phyloP scores from a whole-genome alignment of 1,139 yeast genomes.

The Candida tropicalis region DNA sequence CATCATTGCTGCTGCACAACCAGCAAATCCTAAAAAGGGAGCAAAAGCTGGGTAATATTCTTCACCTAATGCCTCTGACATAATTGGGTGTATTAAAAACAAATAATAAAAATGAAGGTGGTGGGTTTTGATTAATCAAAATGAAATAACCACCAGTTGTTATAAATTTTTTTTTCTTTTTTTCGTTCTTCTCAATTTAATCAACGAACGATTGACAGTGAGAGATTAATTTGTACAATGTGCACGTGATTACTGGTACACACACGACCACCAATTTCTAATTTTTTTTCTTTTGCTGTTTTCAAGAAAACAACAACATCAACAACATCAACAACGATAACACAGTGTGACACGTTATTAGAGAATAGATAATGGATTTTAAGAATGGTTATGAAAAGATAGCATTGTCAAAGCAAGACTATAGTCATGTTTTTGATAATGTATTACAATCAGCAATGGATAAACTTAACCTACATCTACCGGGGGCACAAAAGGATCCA shows the following conservation, averaged over 20 bases:
- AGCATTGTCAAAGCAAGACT: slow-evolving; percentile 52
- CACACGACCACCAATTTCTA: no score
- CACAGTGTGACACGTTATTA: no score
- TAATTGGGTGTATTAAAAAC: slow-evolving; percentile 11
- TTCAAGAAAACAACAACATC: no score
- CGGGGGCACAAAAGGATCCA: slow-evolving; percentile 46
- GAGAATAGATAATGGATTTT: no score
- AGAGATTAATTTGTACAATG: no score
- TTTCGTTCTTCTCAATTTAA: slow-evolving; percentile 19
- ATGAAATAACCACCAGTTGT: no score
- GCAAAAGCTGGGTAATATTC: slow-evolving; percentile 86
- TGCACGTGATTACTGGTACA: no score
- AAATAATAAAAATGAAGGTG: neutral
- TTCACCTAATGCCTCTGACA: slow-evolving; percentile 38
- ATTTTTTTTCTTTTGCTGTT: no score
- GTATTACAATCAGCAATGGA: slow-evolving; percentile 40
- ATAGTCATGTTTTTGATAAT: slow-evolving; percentile 48
- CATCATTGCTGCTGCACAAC: slow-evolving; percentile 90
- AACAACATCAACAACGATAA: no score
- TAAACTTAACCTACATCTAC: slow-evolving; percentile 52
- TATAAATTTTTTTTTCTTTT: neutral
- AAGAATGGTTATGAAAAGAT: slow-evolving; percentile 39
- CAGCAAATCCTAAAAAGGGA: slow-evolving; percentile 94
- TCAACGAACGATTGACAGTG: slow-evolving; percentile 17
- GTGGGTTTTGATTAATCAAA: no score